phyloP scores from a whole-genome alignment of 1,139 yeast species.

The Maudiozyma humilis region DNA sequence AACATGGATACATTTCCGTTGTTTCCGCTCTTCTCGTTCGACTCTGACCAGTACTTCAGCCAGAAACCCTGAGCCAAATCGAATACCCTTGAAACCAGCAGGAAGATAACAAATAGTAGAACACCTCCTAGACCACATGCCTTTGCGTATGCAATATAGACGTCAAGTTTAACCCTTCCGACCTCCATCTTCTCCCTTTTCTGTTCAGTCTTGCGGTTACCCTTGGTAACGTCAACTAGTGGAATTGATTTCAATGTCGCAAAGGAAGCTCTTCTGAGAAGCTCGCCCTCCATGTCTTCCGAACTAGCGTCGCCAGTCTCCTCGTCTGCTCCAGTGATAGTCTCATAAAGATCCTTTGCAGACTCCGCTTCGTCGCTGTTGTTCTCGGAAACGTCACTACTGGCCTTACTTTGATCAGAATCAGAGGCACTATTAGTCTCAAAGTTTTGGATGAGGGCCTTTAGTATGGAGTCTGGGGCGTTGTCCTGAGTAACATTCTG shows the following conservation, averaged over 20 bases:
- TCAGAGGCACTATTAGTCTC: constrained; percentile 32
- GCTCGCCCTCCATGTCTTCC: constrained; percentile 9
- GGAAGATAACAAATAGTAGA: constrained; percentile 36
- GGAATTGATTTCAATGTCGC: constrained; percentile 40
- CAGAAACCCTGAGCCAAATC: constrained; percentile 47
- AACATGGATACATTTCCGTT: constrained; percentile 44
- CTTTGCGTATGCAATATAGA: constrained; percentile 52
- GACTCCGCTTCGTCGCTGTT: constrained; percentile 8
- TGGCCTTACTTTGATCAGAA: not conserved
- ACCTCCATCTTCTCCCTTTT: constrained; percentile 40
- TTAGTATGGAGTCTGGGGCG: constrained; percentile 32
- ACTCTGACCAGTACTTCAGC: constrained; percentile 57
- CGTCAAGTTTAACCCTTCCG: constrained; percentile 59
- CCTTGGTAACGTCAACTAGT: constrained; percentile 20
- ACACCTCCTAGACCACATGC: constrained; percentile 59
- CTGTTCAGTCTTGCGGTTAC: constrained; percentile 33
- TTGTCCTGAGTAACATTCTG: constrained; percentile 40
- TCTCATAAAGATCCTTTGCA: not conserved
- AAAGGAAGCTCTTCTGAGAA: constrained; percentile 54
- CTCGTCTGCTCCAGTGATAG: constrained; percentile 5
- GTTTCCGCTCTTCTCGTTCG: constrained; percentile 38
- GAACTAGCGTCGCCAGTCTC: constrained; percentile 7
- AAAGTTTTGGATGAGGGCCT: constrained; percentile 47
- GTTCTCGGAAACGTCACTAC: not conserved
- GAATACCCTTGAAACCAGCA: constrained; percentile 40